A percentile compares a stretch with the other conserved stretches of the same genome.
These are phyloP conservation scores for Dactylellina cionopaga DNA, from an alignment of 2,329 filamentous ascomycete species.

Conservation along the genomic window DNA sequence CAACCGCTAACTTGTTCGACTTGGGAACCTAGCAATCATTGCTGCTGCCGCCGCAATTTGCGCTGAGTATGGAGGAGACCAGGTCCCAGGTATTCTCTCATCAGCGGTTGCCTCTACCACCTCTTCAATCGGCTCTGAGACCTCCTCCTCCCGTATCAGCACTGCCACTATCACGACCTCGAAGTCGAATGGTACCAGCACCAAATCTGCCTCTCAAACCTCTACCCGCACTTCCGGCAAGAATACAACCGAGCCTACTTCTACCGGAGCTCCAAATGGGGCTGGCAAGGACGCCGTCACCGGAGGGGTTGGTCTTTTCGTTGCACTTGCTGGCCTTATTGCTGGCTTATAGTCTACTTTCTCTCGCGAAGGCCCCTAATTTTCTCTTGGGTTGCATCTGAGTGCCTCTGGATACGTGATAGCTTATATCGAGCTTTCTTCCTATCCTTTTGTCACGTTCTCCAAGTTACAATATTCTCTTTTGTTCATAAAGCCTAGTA, in stretches of 20 bases:
- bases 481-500: too few species aligned
- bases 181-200: background rate
- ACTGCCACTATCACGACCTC: background rate
- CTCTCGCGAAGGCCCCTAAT: background rate
- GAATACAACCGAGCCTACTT: background rate
- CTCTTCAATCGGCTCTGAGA: too few species aligned
- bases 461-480: too few species aligned
- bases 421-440: too few species aligned
- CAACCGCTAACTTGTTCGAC: background rate
- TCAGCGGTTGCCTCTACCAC: conserved; percentile 1
- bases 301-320: background rate
- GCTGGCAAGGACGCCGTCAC: background rate
- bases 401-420: too few species aligned
- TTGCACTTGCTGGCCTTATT: conserved; percentile 1
- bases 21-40: conserved; percentile 20
- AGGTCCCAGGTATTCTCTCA: background rate
- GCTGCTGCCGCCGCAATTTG: conserved; percentile 36
- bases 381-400: too few species aligned
- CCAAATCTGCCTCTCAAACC: background rate
- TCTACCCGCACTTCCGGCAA: background rate
- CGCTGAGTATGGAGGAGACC: conserved; percentile 12
- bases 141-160: conserved; percentile 5
- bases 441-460: too few species aligned
- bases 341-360: conserved; percentile 2
- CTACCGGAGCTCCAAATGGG: conserved; percentile 14